phyloP scores from a whole-genome alignment of 2,329 filamentous ascomycete genomes.

The Epichloe amarillans region DNA sequence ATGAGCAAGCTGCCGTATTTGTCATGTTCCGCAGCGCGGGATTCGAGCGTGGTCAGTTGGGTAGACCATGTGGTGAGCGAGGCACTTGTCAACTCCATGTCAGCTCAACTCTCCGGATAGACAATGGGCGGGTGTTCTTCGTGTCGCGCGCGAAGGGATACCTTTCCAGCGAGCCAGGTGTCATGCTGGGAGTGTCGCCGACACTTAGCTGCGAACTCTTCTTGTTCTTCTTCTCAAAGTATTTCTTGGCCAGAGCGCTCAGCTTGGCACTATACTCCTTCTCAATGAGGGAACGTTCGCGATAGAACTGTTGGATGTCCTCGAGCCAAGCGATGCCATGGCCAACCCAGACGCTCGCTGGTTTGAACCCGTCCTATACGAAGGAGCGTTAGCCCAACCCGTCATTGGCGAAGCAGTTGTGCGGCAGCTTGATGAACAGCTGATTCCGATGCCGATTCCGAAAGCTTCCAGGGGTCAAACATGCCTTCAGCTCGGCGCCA shows the following conservation, averaged over 20 bases:
- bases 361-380: conserved; percentile 82
- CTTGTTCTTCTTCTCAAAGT: conserved; percentile 91
- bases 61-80: conserved; percentile 96
- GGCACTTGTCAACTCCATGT: conserved; percentile 39
- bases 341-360: conserved; percentile 81
- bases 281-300: conserved; percentile 84
- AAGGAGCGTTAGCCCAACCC: neutral
- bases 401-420: neutral
- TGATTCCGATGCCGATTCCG: neutral
- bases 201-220: conserved; percentile 82
- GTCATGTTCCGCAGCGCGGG: conserved; percentile 79
- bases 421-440: neutral
- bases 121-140: neutral
- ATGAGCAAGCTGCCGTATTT: conserved; percentile 68
- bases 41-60: conserved; percentile 81
- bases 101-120: neutral
- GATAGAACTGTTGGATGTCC: conserved; percentile 94
- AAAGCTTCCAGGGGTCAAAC: conserved; percentile 8
- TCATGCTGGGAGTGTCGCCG: conserved; percentile 83
- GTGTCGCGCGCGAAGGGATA: conserved; percentile 17
- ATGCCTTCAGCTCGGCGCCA: conserved; percentile 85
- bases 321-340: conserved; percentile 90
- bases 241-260: conserved; percentile 79
- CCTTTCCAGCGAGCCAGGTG: conserved; percentile 89
- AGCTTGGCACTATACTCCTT: conserved; percentile 93